phyloP scores from a whole-genome alignment of 2,329 filamentous ascomycete species.

The Huntiella omanensis region DNA sequence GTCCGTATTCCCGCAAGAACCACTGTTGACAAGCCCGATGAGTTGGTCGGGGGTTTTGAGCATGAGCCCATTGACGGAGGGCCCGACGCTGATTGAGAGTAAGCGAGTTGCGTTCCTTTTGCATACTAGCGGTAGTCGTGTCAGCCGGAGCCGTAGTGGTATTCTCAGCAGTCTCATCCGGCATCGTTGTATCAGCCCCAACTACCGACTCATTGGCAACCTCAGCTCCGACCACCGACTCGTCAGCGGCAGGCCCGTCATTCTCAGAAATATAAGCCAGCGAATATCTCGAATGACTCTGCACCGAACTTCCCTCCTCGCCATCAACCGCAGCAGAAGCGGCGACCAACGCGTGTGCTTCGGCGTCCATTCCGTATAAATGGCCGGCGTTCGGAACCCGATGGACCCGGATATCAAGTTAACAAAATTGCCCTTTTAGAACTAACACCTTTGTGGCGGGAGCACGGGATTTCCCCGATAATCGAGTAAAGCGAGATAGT shows the following conservation, averaged over 20 bases:
- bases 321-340: conserved; percentile 1
- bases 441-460: too few species aligned
- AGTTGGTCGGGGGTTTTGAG: conserved; percentile 35
- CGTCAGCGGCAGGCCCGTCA: too few species aligned
- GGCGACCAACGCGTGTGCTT: conserved; percentile 5
- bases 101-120: conserved; percentile 36
- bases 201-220: background rate
- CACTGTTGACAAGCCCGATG: conserved; percentile 46
- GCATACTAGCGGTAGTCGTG: conserved; percentile 12
- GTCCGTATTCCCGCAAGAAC: conserved; percentile 38
- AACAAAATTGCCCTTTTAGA: too few species aligned
- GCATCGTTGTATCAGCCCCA: background rate
- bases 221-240: background rate
- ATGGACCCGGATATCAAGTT: too few species aligned
- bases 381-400: conserved; percentile 1
- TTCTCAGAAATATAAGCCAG: too few species aligned
- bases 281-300: too few species aligned
- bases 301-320: background rate
- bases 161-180: background rate
- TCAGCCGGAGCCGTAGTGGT: background rate
- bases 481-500: conserved; percentile 3
- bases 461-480: conserved; percentile 7
- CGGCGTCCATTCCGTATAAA: conserved; percentile 3
- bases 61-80: conserved; percentile 39
- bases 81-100: conserved; percentile 44